Evolutionary conservation across 2,329 filamentous ascomycete species (phyloP).

Genomic region (Ophiocordyceps sinensis): DNA sequence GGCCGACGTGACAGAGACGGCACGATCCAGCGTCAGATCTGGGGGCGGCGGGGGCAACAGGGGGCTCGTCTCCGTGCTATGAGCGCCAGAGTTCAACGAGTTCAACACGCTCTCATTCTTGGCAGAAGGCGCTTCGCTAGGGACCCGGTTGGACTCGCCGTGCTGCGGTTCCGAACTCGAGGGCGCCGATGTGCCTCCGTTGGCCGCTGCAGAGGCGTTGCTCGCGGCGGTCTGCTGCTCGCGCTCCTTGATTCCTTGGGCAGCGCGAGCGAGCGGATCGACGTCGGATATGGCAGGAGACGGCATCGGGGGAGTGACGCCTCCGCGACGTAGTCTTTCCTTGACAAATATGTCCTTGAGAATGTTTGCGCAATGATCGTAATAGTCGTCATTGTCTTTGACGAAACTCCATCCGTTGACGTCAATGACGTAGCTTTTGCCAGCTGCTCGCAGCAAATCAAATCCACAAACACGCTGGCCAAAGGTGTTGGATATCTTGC

Average conservation of each 20-base stretch:
- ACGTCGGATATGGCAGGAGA: conserved; percentile 31
- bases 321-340: conserved; percentile 52
- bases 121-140: conserved; percentile 16
- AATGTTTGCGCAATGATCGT: conserved; percentile 78
- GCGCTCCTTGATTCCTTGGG: conserved; percentile 22
- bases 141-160: conserved; percentile 9
- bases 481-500: conserved; percentile 81
- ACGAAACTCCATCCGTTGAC: conserved; percentile 99
- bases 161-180: conserved; percentile 10
- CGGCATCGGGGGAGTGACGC: conserved; percentile 42
- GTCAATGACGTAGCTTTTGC: conserved; percentile 93
- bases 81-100: conserved; percentile 16
- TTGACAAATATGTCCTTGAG: conserved; percentile 76
- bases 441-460: conserved; percentile 74
- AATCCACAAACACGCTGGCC: conserved; percentile 94
- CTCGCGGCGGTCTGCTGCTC: conserved; percentile 14
- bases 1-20: conserved; percentile 21
- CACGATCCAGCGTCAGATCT: conserved; percentile 13
- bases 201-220: conserved; percentile 9
- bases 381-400: conserved; percentile 98
- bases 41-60: conserved; percentile 17
- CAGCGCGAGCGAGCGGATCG: conserved; percentile 22
- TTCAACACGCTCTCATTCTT: conserved; percentile 15
- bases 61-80: conserved; percentile 21
- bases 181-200: conserved; percentile 6